These are phyloP conservation scores for Schizonepeta tenuifolia DNA, from an alignment of 257 asterid genomes.

Conservation along the genomic window DNA sequence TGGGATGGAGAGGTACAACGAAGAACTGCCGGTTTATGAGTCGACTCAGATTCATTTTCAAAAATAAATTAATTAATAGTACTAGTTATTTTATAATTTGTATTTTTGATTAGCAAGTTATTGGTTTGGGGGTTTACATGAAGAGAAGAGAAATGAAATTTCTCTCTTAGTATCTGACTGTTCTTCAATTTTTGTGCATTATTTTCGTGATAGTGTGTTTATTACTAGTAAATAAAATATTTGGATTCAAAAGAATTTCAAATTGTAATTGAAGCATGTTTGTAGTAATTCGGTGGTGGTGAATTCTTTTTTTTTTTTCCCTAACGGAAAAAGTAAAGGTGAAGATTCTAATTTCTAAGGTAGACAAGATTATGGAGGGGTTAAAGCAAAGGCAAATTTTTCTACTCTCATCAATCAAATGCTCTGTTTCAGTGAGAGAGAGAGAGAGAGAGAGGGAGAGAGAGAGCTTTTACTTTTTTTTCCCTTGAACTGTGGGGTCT, in stretches of 20 bases:
- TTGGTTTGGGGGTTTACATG: slow-evolving; percentile 75
- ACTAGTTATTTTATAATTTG: slow-evolving; percentile 28
- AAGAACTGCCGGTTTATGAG: slow-evolving; percentile 86
- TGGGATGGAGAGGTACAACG: slow-evolving; percentile 75
- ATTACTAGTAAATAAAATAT: slow-evolving; percentile 13
- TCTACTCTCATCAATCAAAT: slow-evolving; percentile 30
- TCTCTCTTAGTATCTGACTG: slow-evolving; percentile 36
- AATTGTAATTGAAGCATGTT: neutral
- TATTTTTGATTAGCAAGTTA: slow-evolving; percentile 44
- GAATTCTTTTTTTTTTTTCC: neutral
- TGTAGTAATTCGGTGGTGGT: neutral
- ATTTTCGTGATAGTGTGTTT: neutral
- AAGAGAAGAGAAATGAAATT: slow-evolving; percentile 52
- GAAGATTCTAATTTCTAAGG: slow-evolving; percentile 2
- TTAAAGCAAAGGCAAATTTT: slow-evolving; percentile 37
- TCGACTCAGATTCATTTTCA: slow-evolving; percentile 65
- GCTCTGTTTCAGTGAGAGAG: slow-evolving; percentile 5
- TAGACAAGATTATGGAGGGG: slow-evolving; percentile 32
- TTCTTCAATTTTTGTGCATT: slow-evolving; percentile 13
- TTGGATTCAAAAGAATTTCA: slow-evolving; percentile 17
- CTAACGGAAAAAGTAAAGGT: slow-evolving; percentile 12
- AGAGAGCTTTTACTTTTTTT: slow-evolving; percentile 21
- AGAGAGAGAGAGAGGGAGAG: slow-evolving; percentile 17
- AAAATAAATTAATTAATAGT: slow-evolving; percentile 18
- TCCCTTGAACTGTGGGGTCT: slow-evolving; percentile 40